phyloP scores from a whole-genome alignment of 2,329 filamentous ascomycete species.

The Herpotrichia juniperi region DNA sequence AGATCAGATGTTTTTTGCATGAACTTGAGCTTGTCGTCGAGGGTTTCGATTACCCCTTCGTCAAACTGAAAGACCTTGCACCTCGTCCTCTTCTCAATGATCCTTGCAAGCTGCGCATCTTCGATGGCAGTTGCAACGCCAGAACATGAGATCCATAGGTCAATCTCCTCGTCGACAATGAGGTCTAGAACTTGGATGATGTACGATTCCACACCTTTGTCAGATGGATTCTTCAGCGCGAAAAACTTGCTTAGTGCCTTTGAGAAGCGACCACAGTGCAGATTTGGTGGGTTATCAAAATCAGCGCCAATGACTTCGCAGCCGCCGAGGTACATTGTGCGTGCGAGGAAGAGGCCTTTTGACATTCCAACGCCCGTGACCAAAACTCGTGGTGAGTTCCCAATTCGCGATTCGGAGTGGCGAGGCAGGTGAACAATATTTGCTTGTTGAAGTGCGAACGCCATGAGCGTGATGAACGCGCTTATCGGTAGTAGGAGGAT shows the following conservation, averaged over 20 bases:
- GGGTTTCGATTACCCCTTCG: conserved; percentile 58
- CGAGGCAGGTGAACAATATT: not conserved
- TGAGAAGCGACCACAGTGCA: conserved; percentile 59
- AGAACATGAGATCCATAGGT: conserved; percentile 77
- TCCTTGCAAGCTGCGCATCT: conserved; percentile 59
- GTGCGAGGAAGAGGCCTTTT: conserved; percentile 71
- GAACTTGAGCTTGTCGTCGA: conserved; percentile 72
- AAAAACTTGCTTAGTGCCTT: conserved; percentile 62
- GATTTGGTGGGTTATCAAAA: conserved; percentile 52
- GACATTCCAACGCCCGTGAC: conserved; percentile 76
- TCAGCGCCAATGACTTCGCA: conserved; percentile 75
- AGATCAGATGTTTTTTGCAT: conserved; percentile 62
- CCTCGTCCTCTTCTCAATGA: conserved; percentile 55
- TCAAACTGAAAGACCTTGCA: conserved; percentile 70
- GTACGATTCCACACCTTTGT: conserved; percentile 56
- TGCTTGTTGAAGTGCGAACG: not conserved
- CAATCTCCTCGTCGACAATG: conserved; percentile 64
- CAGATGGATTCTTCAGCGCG: conserved; percentile 45
- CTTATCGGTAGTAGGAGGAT: not conserved
- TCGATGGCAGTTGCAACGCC: conserved; percentile 70
- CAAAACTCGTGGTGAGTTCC: conserved; percentile 55
- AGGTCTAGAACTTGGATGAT: conserved; percentile 63
- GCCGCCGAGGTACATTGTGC: conserved; percentile 63
- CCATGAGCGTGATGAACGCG: not conserved
- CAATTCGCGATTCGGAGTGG: not conserved